Base-by-base conservation (phyloP, 805 yeast species). In the Zygosaccharomyces siamensis region DNA sequence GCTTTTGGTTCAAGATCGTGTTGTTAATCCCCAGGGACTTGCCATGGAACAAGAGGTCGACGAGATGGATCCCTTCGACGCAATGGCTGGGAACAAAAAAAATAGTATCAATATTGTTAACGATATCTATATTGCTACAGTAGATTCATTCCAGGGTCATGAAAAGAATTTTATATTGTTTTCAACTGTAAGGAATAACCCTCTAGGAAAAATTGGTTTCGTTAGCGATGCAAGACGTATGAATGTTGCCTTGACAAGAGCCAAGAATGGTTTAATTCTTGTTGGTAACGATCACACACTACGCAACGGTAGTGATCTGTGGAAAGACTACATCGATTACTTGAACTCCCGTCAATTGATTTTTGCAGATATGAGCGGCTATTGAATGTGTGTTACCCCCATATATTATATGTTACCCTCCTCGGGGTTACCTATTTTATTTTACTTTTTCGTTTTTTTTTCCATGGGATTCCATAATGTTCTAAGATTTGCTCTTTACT, bases 121-220 rank as follows among this genome's bases (percentile, higher is more conserved):
- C 46, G 76, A 74, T 3, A 62, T 76, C 14, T 70, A 75, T 68
- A 69, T 79, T 55, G 73, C 78, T 12, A 67, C 88, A 0, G 85
- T 89, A n/a, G 97, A 89, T 66, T 93, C 96, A 1, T 89, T 89
- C 71, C 96, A 89, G 68, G 96, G 96, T 27, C 75, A 95, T 58
- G 96, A 88, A 60, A 89, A 87, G 68, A 89, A 86, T 59, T 83
- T 81, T 49, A 83, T 89, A 35, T 76, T 89, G 20, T 72, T 89
- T 51, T 81, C 93, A 3, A 80, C 93, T 60, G 96, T 89, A 28
- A 75, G 97, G 58, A 78, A 82, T 18, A 83, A 83, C 59, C 50
- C 53, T 23, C 63, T 64, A n/a, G 61, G 71, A 24, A 79, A 72
- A 48, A 77, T 83, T 50, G 89, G 89, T 24, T 83, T 83, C 62